Evolutionary conservation across 2,329 filamentous ascomycete species (phyloP).

Genomic region (Aspergillus puulaauensis): DNA sequence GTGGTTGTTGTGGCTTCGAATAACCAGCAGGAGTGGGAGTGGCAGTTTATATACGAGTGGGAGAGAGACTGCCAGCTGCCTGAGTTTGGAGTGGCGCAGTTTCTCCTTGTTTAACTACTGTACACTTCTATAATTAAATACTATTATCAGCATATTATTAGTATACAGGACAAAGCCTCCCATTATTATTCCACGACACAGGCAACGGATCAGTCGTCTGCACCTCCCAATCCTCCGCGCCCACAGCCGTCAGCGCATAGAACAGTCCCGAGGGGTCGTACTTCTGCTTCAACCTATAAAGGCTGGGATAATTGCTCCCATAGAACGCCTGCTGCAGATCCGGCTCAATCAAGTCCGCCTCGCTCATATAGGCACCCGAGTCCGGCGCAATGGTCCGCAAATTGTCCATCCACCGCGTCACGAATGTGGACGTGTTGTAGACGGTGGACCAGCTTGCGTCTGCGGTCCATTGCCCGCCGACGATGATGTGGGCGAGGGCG

Average conservation of each 20-base stretch:
- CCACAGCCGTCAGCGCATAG: slow-evolving; percentile 23
- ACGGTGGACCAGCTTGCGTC: slow-evolving; percentile 16
- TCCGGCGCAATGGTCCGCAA: slow-evolving; percentile 19
- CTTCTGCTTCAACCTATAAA: slow-evolving; percentile 30
- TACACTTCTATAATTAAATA: too few species aligned
- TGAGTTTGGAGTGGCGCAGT: slow-evolving; percentile 4
- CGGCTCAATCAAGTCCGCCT: slow-evolving; percentile 41
- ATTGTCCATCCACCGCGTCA: slow-evolving; percentile 22
- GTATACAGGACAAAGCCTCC: slow-evolving; percentile 15
- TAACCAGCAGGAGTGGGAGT: not conserved
- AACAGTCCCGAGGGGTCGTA: slow-evolving; percentile 34
- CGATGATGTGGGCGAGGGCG: slow-evolving; percentile 40
- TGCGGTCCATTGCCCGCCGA: slow-evolving; percentile 26
- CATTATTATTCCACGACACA: slow-evolving; percentile 23
- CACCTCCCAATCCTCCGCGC: slow-evolving; percentile 25
- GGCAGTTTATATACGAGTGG: slow-evolving; percentile 11
- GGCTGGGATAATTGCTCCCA: slow-evolving; percentile 30
- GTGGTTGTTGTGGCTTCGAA: slow-evolving; percentile 8
- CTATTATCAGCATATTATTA: too few species aligned
- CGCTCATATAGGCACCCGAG: slow-evolving; percentile 37
- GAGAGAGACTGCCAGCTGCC: slow-evolving; percentile 6
- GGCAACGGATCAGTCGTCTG: slow-evolving; percentile 16
- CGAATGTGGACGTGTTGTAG: slow-evolving; percentile 11
- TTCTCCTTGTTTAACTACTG: slow-evolving; percentile 7
- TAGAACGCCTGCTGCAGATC: slow-evolving; percentile 42